Conservation (phyloP, 768 basidiomycete genomes). For the Macrocybe gigantea region DNA sequence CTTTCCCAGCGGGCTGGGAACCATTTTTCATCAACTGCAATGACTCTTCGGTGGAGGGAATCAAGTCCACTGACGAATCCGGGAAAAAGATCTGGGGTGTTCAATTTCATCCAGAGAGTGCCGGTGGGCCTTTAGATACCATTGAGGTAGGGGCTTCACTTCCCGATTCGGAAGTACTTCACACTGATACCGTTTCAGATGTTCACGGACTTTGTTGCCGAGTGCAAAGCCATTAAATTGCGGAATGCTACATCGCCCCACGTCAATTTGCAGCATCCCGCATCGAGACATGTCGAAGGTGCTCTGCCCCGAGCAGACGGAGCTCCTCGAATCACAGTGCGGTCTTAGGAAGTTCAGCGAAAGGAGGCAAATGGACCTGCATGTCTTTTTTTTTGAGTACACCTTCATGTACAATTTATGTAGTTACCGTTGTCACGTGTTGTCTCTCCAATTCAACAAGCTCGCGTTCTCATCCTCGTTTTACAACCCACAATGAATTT, state of each 20-base stretch:
- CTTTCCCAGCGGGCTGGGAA: conserved; percentile 96
- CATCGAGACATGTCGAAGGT: too few relatives aligned
- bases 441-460: conserved; percentile 12
- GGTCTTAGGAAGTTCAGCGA: too few relatives aligned
- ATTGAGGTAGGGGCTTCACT: conserved; percentile 64
- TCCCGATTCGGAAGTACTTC: too few relatives aligned
- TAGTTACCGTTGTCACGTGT: conserved; percentile 9
- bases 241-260: conserved; percentile 8
- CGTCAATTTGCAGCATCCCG: too few relatives aligned
- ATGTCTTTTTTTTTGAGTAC: too few relatives aligned
- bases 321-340: too few relatives aligned
- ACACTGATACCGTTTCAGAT: conserved; percentile 41
- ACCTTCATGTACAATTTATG: too few relatives aligned
- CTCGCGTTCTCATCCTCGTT: conserved; percentile 8
- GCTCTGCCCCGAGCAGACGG: too few relatives aligned
- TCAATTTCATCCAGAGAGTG: conserved; percentile 98
- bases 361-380: too few relatives aligned
- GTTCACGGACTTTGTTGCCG: conserved; percentile 88
- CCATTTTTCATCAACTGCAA: conserved; percentile 99
- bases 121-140: conserved; percentile 97
- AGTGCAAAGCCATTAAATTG: conserved; percentile 62
- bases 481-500: conserved; percentile 52
- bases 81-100: conserved; percentile 96
- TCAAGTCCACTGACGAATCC: conserved; percentile 87
- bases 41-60: conserved; percentile 97